Conservation (phyloP, 2,329 filamentous ascomycete species). For the Phialophora tarda region DNA sequence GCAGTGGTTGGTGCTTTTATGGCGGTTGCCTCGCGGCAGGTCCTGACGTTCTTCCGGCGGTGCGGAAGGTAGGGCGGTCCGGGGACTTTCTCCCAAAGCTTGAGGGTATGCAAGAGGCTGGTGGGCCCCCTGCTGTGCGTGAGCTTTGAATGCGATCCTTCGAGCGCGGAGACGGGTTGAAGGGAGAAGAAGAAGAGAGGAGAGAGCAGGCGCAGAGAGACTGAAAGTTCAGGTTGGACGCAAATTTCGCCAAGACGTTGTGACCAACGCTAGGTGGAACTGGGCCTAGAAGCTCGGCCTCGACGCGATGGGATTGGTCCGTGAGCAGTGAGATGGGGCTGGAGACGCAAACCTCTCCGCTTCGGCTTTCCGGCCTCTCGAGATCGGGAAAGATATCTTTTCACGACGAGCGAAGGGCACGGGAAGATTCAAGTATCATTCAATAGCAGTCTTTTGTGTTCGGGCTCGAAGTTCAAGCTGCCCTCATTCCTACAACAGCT, state of each 20-base stretch:
- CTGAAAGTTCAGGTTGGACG: background rate
- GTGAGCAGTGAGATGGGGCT: background rate
- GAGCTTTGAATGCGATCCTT: conserved; percentile 99
- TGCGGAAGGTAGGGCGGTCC: conserved; percentile 69
- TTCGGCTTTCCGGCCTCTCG: conserved; percentile 11
- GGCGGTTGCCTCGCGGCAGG: conserved; percentile 96
- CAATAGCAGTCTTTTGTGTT: background rate
- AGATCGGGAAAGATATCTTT: background rate
- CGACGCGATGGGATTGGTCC: background rate
- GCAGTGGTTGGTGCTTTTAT: conserved; percentile 88
- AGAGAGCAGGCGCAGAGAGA: background rate
- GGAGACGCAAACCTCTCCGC: conserved; percentile 11
- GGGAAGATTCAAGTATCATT: background rate
- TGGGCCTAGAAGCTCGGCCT: background rate
- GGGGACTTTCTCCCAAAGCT: conserved; percentile 99
- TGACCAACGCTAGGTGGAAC: background rate
- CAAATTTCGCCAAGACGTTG: background rate
- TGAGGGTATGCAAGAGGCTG: conserved; percentile 43
- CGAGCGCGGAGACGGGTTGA: conserved; percentile 75
- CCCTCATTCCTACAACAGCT: background rate
- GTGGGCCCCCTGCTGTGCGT: conserved; percentile 72
- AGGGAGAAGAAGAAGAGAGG: conserved; percentile 4
- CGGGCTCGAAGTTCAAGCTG: background rate
- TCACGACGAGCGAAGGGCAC: background rate
- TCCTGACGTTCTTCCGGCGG: conserved; percentile 51